phyloP scores from a whole-genome alignment of 2,329 filamentous ascomycete genomes.

The Septoria linicola region DNA sequence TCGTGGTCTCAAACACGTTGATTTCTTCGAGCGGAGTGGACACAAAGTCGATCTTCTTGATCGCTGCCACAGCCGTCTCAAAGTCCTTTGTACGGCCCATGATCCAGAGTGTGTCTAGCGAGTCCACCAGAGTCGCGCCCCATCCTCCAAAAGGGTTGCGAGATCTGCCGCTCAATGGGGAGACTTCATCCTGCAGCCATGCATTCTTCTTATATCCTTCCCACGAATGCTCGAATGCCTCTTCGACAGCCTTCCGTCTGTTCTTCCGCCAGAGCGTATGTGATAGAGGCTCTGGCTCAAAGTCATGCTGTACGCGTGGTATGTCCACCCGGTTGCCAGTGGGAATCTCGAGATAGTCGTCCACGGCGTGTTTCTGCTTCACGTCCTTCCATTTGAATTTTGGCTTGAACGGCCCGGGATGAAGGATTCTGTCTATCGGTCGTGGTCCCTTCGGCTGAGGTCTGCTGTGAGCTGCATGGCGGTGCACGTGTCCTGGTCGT shows the following conservation, averaged over 20 bases:
- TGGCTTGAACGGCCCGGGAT: constrained; percentile 29
- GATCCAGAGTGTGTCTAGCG: constrained; percentile 72
- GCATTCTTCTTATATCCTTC: constrained; percentile 74
- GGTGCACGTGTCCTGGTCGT: constrained; percentile 1
- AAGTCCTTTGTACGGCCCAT: constrained; percentile 68
- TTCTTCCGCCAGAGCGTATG: constrained; percentile 62
- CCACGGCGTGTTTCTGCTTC: constrained; percentile 59
- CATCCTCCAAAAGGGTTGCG: constrained; percentile 86
- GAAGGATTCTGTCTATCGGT: constrained; percentile 26
- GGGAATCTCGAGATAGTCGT: constrained; percentile 71
- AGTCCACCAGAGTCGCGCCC: constrained; percentile 84
- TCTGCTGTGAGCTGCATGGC: neutral
- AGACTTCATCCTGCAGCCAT: constrained; percentile 83
- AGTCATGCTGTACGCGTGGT: constrained; percentile 72
- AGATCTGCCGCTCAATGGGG: constrained; percentile 48
- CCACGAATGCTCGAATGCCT: constrained; percentile 78
- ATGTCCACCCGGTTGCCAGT: constrained; percentile 66
- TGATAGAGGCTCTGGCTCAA: constrained; percentile 61
- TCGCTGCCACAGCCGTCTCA: constrained; percentile 59
- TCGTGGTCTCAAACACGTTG: constrained; percentile 70
- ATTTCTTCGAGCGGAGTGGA: constrained; percentile 52
- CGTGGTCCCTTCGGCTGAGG: neutral
- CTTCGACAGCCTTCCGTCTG: constrained; percentile 66
- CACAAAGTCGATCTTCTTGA: constrained; percentile 62
- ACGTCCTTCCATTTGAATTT: constrained; percentile 37